phyloP scores from a whole-genome alignment of 2,329 filamentous ascomycete species.

The Graphiopsis chlorocephala region DNA sequence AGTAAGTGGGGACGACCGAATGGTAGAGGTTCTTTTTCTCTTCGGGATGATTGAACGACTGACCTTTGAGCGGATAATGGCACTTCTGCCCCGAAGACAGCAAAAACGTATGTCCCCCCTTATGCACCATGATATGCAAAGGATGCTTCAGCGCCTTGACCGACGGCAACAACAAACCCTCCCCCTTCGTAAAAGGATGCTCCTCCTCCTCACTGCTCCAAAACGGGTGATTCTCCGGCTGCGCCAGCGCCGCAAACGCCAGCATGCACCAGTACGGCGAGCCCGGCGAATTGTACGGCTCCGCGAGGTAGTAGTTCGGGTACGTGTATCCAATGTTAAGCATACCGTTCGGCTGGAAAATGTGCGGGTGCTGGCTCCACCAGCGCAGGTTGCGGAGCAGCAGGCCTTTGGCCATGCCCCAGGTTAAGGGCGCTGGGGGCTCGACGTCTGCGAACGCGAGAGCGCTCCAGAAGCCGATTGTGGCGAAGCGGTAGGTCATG shows the following conservation, averaged over 20 bases:
- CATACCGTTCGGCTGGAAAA: constrained; percentile 72
- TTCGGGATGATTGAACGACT: neutral
- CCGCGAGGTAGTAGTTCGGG: constrained; percentile 76
- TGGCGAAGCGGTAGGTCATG: constrained; percentile 78
- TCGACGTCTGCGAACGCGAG: constrained; percentile 73
- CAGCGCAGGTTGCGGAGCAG: constrained; percentile 71
- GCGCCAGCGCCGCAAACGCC: constrained; percentile 70
- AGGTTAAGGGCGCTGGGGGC: constrained; percentile 67
- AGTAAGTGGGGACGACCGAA: neutral
- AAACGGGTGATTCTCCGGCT: constrained; percentile 69
- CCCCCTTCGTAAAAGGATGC: constrained; percentile 46
- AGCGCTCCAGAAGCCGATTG: constrained; percentile 80
- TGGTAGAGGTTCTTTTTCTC: neutral
- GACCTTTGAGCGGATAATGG: constrained; percentile 69
- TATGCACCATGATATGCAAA: constrained; percentile 65
- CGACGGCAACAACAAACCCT: constrained; percentile 50
- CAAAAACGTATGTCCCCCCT: constrained; percentile 73
- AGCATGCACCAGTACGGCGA: constrained; percentile 75
- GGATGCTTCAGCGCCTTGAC: constrained; percentile 64
- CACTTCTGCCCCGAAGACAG: constrained; percentile 76
- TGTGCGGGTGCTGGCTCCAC: constrained; percentile 74
- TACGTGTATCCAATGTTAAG: constrained; percentile 75
- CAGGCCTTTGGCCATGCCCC: constrained; percentile 76
- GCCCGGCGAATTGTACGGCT: constrained; percentile 80
- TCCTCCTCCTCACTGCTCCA: constrained; percentile 68